Evolutionary conservation across 1,284 basidiomycete species (phyloP).

Genomic region (Cronartium quercuum): DNA sequence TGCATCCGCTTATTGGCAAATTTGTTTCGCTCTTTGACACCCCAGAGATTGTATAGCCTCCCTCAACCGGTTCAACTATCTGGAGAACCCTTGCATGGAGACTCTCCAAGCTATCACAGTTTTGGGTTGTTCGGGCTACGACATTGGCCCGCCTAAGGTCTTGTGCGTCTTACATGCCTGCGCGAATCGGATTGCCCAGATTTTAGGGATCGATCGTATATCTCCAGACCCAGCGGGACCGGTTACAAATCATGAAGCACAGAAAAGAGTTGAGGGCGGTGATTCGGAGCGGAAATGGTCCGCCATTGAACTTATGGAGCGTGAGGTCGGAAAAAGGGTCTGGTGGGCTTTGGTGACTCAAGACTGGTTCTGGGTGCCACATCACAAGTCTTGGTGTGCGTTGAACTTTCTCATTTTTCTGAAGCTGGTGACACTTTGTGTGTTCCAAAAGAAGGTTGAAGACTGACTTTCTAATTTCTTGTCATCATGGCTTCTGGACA

Average conservation of each 20-base stretch:
- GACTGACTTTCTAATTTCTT: no score
- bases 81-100: not conserved
- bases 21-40: no score
- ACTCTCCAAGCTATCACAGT: not conserved
- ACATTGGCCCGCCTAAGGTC: not conserved
- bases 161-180: not conserved
- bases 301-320: conserved; percentile 1
- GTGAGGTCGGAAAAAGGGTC: not conserved
- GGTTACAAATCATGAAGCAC: not conserved
- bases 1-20: no score
- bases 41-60: not conserved
- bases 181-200: not conserved
- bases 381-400: not conserved
- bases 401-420: not conserved
- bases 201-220: not conserved
- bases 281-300: not conserved
- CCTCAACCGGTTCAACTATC: not conserved
- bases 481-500: no score
- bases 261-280: not conserved
- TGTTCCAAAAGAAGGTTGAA: no score
- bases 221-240: not conserved
- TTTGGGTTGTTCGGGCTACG: not conserved
- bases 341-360: conserved; percentile 1
- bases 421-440: no score
- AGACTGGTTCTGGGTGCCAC: not conserved